phyloP scores from a whole-genome alignment of 2,329 filamentous ascomycete species.

The Colletotrichum lupini region DNA sequence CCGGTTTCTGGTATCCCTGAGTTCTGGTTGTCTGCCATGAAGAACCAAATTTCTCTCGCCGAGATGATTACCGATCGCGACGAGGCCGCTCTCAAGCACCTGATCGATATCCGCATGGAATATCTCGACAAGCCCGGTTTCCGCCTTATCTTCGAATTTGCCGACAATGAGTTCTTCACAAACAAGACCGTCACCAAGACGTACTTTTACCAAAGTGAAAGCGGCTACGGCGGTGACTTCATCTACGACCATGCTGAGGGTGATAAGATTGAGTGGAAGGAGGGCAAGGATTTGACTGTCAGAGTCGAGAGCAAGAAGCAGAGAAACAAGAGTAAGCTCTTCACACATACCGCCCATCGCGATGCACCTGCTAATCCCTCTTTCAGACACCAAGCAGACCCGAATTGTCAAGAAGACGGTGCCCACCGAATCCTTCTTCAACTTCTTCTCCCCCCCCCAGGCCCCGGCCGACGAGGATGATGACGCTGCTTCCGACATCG shows the following conservation, averaged over 20 bases:
- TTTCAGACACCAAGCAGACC: slow-evolving; percentile 95
- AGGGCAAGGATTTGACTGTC: slow-evolving; percentile 91
- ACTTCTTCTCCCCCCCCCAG: slow-evolving; percentile 97
- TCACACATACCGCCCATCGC: background rate
- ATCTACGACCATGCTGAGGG: slow-evolving; percentile 99
- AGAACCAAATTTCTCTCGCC: slow-evolving; percentile 96
- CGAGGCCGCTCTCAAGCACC: slow-evolving; percentile 89
- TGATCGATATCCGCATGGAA: slow-evolving; percentile 97
- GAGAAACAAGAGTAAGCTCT: slow-evolving; percentile 91
- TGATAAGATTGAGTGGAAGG: slow-evolving; percentile 97
- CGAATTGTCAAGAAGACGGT: slow-evolving; percentile 99
- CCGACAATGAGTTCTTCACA: slow-evolving; percentile 94
- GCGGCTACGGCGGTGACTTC: slow-evolving; percentile 97
- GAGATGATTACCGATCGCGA: slow-evolving; percentile 99
- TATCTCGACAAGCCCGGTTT: slow-evolving; percentile 98
- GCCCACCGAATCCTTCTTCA: slow-evolving; percentile 98
- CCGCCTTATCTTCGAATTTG: slow-evolving; percentile 97
- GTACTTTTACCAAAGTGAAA: slow-evolving; percentile 99
- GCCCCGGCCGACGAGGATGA: slow-evolving; percentile 79
- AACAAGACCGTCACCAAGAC: slow-evolving; percentile 99
- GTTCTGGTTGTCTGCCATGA: slow-evolving; percentile 99
- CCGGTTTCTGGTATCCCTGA: slow-evolving; percentile 87
- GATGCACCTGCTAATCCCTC: background rate
- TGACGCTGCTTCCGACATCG: slow-evolving; percentile 88
- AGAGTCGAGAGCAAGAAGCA: slow-evolving; percentile 99